phyloP scores from a whole-genome alignment of 1,139 yeast genomes.

The Geotrichum bryndzae region DNA sequence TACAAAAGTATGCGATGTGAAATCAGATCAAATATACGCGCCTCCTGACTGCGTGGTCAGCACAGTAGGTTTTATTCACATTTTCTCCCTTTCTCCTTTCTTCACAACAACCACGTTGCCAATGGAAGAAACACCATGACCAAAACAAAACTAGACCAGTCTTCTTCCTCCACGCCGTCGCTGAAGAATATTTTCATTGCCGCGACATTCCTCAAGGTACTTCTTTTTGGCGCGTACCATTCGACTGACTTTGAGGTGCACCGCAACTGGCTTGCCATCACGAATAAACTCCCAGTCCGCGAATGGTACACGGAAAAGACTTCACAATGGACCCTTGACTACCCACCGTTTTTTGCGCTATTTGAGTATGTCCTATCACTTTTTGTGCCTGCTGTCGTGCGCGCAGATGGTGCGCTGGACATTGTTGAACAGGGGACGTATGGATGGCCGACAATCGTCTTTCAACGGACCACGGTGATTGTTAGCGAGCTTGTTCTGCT shows the following conservation, averaged over 20 bases:
- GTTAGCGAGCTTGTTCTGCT: slow-evolving; percentile 68
- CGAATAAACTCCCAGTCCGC: slow-evolving; percentile 65
- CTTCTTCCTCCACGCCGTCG: slow-evolving; percentile 34
- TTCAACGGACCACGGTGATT: slow-evolving; percentile 78
- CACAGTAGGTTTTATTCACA: not conserved
- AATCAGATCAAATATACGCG: not conserved
- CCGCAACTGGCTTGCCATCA: slow-evolving; percentile 92
- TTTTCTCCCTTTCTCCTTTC: not conserved
- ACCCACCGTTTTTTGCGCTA: slow-evolving; percentile 96
- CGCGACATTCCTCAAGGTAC: slow-evolving; percentile 49
- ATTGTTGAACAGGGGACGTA: slow-evolving; percentile 60
- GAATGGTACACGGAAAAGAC: slow-evolving; percentile 83
- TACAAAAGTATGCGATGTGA: not conserved
- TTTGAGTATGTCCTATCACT: slow-evolving; percentile 77
- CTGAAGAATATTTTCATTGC: slow-evolving; percentile 65
- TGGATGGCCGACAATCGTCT: slow-evolving; percentile 72
- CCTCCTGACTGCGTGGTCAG: not conserved
- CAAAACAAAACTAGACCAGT: not conserved
- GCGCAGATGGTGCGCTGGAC: slow-evolving; percentile 70
- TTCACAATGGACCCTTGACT: slow-evolving; percentile 92
- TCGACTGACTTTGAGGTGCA: slow-evolving; percentile 97
- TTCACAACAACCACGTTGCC: not conserved
- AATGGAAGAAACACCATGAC: not conserved
- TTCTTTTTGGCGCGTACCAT: slow-evolving; percentile 46
- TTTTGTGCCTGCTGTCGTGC: slow-evolving; percentile 59